A percentile compares a stretch with the other conserved stretches of the same genome.
Conservation (phyloP, 225 moss, liverwort and hornwort species). For the Pleurozium schreberi region DNA sequence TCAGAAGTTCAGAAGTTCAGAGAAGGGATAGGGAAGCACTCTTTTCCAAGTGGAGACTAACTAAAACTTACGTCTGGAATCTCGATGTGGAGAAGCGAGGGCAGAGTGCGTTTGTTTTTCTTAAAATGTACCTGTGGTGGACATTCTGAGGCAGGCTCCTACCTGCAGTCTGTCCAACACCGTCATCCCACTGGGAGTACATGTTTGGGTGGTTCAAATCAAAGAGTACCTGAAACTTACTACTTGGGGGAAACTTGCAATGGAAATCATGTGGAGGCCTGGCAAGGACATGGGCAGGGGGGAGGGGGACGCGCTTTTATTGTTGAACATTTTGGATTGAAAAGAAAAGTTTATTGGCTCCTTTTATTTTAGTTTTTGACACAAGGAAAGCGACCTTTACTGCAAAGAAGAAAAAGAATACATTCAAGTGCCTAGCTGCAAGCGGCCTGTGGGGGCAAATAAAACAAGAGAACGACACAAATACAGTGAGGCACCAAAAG, state of each 20-base stretch:
- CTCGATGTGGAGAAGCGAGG: background rate
- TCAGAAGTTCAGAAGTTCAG: background rate
- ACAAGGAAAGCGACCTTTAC: too few relatives aligned
- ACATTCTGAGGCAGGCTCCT: background rate
- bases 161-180: background rate
- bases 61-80: background rate
- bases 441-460: too few relatives aligned
- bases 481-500: too few relatives aligned
- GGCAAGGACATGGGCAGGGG: background rate
- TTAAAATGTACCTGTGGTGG: background rate
- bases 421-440: too few relatives aligned
- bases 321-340: background rate
- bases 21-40: background rate
- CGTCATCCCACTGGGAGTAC: background rate
- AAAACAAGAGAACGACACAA: too few relatives aligned
- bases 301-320: background rate
- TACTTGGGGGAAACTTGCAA: background rate
- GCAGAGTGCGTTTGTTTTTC: too few relatives aligned
- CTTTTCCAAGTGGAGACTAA: background rate
- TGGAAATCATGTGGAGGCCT: background rate
- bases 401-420: too few relatives aligned
- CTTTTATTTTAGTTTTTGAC: too few relatives aligned
- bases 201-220: background rate
- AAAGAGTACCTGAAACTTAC: background rate
- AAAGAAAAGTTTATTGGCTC: background rate